Evolutionary conservation across 1,284 basidiomycete genomes (phyloP), one percentile per base, ranked within the genome.

Genomic region (Pyrrhoderma noxium): DNA sequence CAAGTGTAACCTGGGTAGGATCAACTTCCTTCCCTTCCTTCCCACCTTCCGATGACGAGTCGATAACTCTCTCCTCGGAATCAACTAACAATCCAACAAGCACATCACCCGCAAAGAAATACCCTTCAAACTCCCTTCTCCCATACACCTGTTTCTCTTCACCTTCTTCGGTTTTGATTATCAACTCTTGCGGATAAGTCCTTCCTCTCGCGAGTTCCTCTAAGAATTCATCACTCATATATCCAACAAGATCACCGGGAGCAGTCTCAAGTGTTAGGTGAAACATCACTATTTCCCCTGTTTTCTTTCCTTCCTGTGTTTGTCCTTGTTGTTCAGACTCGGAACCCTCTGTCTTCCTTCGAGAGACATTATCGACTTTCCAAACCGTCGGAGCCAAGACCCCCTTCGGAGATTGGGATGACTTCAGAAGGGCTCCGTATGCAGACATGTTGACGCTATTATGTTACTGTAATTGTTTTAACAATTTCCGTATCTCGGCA

Each of bases 161-260:
- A n/a, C n/a, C n/a, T n/a, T n/a, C n/a, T n/a, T n/a, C n/a, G n/a
- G n/a, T n/a, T n/a, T n/a, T n/a, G n/a, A n/a, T n/a, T n/a, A n/a
- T n/a, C n/a, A 63, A 59, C 59, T 90, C 86, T 63, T 93, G 91
- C 0, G 92, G 91, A 65, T 94, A 94, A 3, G 91, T 90, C 58
- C 72, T 65, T 0, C 93, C 92, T 60, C 79, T 75, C 45, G 80
- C 81, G 9, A 95, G 71, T 61, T 88, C 89, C 47, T 74, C 72
- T n/a, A 79, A 77, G 65, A 93, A 92, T 19, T 82, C 69, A 37
- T 59, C 55, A 55, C 77, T 72, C n/a, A 90, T 43, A 19, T 42
- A 51, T 2, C 21, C 50, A 11, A 55, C 31, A 13, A 55, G 38
- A 3, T 47, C 53, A n/a, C 16, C 11, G 14, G 48, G 34, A 22